Evolutionary conservation across 768 basidiomycete genomes (phyloP), one percentile per base, ranked within the genome.

Genomic region (Boletus speciosus): DNA sequence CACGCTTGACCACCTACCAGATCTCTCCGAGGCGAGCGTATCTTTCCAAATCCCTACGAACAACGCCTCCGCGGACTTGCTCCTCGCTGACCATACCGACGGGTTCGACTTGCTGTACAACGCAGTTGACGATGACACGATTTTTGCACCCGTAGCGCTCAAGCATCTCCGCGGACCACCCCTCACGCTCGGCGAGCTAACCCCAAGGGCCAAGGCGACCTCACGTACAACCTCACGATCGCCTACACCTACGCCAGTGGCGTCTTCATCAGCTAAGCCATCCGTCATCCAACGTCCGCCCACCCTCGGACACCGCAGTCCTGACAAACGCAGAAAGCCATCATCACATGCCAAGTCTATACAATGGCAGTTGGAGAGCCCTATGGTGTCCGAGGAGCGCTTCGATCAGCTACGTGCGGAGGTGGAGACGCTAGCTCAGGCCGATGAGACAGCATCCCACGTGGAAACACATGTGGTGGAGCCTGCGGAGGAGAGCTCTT

Each of bases 1-100:
- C 21, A 85, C 81, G 52, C 66, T 78, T 45, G 74, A 78, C 62
- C 79, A 82, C 65, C 61, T 83, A 27, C 82, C 82, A 38, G 81
- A 85, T 56, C 63, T 76, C 47, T 82, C 84, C 4, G 68, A 70
- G 8, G 61, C 69, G 6, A 71, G 69, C 37, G 64, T 66, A 7
- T 78, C 75, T 15, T 80, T 82, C 58, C 76, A 83, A 59, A 76
- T 85, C 27, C 76, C 86, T 4, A 67, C 68, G 8, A 72, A 75
- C 42, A 58, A 55, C 9, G 25, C 59, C 21, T 49, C 66, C 39
- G 65, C 68, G 44, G 71, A 73, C 27, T 53, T 73, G 14, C 66
- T 77, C 12, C 65, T 76, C 16, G 73, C 61, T 21, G 78, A 84
- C 52, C 73, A 75, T 54, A 71, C 58, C 74, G 77, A 43, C 25